Evolutionary conservation across 192 early-diverging fungal species (phyloP), one percentile per base, ranked within the genome.

Genomic region (Gigaspora rosea): DNA sequence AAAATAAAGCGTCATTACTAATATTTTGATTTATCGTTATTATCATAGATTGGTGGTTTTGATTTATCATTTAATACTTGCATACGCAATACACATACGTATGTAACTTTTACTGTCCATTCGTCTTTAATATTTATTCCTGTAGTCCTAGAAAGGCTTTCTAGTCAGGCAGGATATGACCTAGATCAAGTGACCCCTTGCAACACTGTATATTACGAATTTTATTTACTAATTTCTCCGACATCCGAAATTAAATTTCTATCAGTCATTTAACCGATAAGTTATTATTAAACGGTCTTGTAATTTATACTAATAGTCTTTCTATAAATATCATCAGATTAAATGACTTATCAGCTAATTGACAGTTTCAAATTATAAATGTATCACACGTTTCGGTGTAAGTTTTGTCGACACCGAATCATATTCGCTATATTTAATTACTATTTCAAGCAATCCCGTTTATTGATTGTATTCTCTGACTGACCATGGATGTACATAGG

Each of bases 391-490:
- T 52, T 73, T 83, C 49, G 82, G 79, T 49, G 56, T 47, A 8
- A n/a, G 75, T 1, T 83, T 73, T 79, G n/a, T 78, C n/a, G 76
- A 83, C 54, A 83, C 82, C 3, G 71, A 71, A 1, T 78, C 76
- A n/a, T 82, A 79, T 48, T 79, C 85, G 12, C 58, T 86, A 9
- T 85, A 83, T 77, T 76, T 82, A 11, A 68, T 81, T 81, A 20
- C 76, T 85, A 10, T 64, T 87, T 59, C 84, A 88, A 68, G 83
- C 85, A 1, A 70, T 88, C 47, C 50, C 85, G 33, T 84, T 82
- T 73, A 84, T 85, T 52, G 77, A 80, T 69, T 61, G 86, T 52
- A 80, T 7, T 78, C 83, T 10, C 58, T 88, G 33, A 85, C 85
- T 61, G 86, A 88, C 65, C 81, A 86, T 49, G 81, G 84, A 66